Evolutionary conservation across 2,329 filamentous ascomycete genomes (phyloP), one percentile per base, ranked within the genome.

Genomic region (Pseudogymnoascus sp.): DNA sequence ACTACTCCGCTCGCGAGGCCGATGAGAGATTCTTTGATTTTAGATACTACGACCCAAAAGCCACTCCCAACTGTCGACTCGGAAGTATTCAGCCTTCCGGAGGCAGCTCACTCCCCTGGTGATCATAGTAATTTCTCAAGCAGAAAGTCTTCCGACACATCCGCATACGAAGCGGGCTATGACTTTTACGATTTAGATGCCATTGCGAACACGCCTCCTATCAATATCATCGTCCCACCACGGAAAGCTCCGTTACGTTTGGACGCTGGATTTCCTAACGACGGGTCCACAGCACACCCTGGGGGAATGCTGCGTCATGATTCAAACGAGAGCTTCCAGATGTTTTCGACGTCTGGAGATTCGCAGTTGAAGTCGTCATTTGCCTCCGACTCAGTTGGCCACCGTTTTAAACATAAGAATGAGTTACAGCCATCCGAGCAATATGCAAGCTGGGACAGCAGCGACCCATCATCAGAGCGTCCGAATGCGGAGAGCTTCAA

Each of bases 131-230:
- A 56, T 56, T 11, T 13, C 17, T 56, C 29, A n/a, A 56, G 29
- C 5, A 56, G 50, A n/a, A 56, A 33, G 17, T 56, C 29, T 56
- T 56, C 50, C n/a, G 50, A 56, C 10, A 10, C 29, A 33, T 33
- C 50, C 11, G 29, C 60, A 33, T 53, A 46, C 63, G 62, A 71
- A 1, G 84, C 87, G 67, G 85, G 85, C 0, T 87, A 88, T 68
- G 85, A 88, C 71, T 88, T 88, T 69, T 87, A 87, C 69, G 85
- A 84, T 68, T 75, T 84, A 29, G 83, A 84, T n/a, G 80, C 74
- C 67, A 65, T 71, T 77, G 29, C 72, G 82, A 40, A 19, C 19
- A 63, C 74, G 75, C 59, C 76, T 50, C 82, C 81, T 6, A 81
- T 85, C 56, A 82, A 86, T 65, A 80, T 85, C 60, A 82, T 60